Evolutionary conservation across 345 rosid species (phyloP).

Genomic region (Rhodamnia rubescens): DNA sequence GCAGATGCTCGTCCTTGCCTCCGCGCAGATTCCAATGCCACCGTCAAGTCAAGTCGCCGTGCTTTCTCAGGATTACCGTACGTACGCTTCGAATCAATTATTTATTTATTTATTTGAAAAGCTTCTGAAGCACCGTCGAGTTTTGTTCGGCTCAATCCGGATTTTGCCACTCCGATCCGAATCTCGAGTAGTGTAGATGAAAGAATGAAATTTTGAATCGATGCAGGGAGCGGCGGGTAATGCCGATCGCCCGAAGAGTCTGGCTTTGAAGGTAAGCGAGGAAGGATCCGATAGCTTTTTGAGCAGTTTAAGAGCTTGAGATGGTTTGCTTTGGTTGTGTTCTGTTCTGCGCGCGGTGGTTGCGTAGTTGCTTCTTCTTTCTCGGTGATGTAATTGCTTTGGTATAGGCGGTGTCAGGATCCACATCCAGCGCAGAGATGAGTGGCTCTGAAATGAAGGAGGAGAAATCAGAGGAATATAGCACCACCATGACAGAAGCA

Average conservation of each 20-base stretch:
- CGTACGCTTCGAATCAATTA: neutral
- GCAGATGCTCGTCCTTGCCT: slow-evolving; percentile 50
- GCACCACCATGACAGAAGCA: slow-evolving; percentile 89
- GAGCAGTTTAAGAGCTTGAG: too few relatives aligned
- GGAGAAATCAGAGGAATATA: slow-evolving; percentile 67
- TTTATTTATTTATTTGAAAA: neutral
- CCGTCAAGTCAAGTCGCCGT: slow-evolving; percentile 20
- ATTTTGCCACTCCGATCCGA: neutral
- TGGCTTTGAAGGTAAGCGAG: slow-evolving; percentile 39
- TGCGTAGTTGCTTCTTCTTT: neutral
- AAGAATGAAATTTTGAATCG: neutral
- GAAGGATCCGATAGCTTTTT: neutral
- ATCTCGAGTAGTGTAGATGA: neutral
- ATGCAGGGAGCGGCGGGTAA: slow-evolving; percentile 34
- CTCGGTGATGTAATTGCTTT: neutral
- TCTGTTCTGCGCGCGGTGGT: too few relatives aligned
- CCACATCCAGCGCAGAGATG: slow-evolving; percentile 44
- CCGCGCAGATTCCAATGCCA: slow-evolving; percentile 23
- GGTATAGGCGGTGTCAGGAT: slow-evolving; percentile 53
- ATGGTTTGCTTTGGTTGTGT: too few relatives aligned
- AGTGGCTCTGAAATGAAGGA: slow-evolving; percentile 32
- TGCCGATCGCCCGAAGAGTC: slow-evolving; percentile 9
- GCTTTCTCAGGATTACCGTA: slow-evolving; percentile 11
- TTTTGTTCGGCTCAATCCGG: neutral
- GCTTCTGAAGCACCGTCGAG: neutral